Conservation (phyloP, 495 filamentous ascomycete genomes). For the Podospora tetraspora region DNA sequence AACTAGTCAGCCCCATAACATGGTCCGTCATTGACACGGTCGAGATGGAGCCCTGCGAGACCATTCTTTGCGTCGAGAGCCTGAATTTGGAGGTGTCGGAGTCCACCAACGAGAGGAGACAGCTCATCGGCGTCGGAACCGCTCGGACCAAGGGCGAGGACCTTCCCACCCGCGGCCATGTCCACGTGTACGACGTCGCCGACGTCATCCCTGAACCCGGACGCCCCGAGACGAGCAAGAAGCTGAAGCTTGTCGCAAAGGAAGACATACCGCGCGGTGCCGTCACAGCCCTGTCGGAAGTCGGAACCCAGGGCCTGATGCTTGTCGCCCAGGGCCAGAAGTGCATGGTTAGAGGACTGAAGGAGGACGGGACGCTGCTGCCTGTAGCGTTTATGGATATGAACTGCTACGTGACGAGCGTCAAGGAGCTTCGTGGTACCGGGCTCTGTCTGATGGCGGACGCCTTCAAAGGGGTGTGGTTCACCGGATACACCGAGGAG, state of each 20-base stretch:
- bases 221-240: constrained; percentile 74
- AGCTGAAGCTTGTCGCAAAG: constrained; percentile 76
- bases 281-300: constrained; percentile 79
- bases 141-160: constrained; percentile 82
- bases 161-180: constrained; percentile 70
- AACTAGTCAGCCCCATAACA: constrained; percentile 66
- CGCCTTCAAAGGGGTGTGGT: constrained; percentile 89
- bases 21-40: constrained; percentile 74
- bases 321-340: constrained; percentile 94
- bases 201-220: constrained; percentile 85
- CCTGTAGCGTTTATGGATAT: constrained; percentile 98
- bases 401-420: constrained; percentile 80
- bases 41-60: constrained; percentile 64
- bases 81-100: constrained; percentile 87
- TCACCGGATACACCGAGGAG: constrained; percentile 89
- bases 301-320: constrained; percentile 90
- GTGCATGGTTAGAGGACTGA: constrained; percentile 90
- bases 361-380: constrained; percentile 85
- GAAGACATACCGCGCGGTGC: constrained; percentile 86
- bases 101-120: constrained; percentile 74
- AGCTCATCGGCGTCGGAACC: constrained; percentile 79
- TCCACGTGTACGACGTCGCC: constrained; percentile 91
- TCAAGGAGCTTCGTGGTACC: constrained; percentile 74
- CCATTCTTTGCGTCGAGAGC: constrained; percentile 72
- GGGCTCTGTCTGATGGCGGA: constrained; percentile 82